Conservation (phyloP, 768 basidiomycete species). For the Panaeolus cyanescens region DNA sequence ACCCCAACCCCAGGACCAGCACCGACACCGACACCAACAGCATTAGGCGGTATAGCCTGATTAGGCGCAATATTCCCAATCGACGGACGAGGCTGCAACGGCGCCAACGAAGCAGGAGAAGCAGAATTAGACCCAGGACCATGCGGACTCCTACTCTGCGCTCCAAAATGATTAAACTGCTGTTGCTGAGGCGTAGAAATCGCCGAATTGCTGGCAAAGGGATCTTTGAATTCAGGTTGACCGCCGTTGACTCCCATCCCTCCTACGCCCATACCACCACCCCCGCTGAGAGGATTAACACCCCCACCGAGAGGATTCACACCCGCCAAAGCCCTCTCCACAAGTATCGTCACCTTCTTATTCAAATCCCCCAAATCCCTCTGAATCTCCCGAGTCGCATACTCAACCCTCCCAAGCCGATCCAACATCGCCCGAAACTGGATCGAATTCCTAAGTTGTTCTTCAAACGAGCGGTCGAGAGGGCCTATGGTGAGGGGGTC, state of each 20-base stretch:
- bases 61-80: slow-evolving; percentile 73
- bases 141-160: not conserved
- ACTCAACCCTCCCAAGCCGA: slow-evolving; percentile 72
- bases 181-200: slow-evolving; percentile 33
- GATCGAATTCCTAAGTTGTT: slow-evolving; percentile 75
- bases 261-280: not conserved
- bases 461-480: slow-evolving; percentile 57
- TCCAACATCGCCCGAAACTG: slow-evolving; percentile 76
- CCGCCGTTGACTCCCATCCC: slow-evolving; percentile 8
- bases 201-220: slow-evolving; percentile 55
- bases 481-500: slow-evolving; percentile 45
- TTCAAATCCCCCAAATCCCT: slow-evolving; percentile 73
- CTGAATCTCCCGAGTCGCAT: slow-evolving; percentile 69
- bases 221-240: slow-evolving; percentile 83
- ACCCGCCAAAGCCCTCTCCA: slow-evolving; percentile 61
- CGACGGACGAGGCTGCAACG: slow-evolving; percentile 56
- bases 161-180: not conserved
- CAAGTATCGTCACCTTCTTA: slow-evolving; percentile 74
- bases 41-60: slow-evolving; percentile 34
- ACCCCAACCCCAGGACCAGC: no score
- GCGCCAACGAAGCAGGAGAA: not conserved
- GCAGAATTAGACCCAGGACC: not conserved
- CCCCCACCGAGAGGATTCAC: slow-evolving; percentile 15
- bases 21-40: slow-evolving; percentile 15
- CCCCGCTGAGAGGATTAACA: no score